A percentile compares a stretch with the other conserved stretches of the same genome.
These are phyloP conservation scores for Fusarium circinatum DNA, from an alignment of 2,329 filamentous ascomycete genomes.

Conservation along the genomic window DNA sequence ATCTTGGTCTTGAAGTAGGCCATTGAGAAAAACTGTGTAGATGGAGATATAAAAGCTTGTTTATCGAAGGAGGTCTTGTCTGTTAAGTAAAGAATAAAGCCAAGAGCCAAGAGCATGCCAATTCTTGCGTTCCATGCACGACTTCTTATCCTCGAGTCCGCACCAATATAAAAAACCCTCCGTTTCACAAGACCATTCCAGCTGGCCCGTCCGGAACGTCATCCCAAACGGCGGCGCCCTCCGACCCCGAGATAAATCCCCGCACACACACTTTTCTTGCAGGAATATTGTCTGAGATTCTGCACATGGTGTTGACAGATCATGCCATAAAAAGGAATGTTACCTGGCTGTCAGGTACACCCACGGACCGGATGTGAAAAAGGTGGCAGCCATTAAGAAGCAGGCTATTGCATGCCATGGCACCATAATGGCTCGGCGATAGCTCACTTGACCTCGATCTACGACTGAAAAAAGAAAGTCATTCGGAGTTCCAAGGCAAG, in stretches of 20 bases:
- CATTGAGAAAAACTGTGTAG: fast-evolving
- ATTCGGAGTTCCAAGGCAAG: not conserved
- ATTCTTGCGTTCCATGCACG: constrained; percentile 3
- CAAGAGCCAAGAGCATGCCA: constrained; percentile 12
- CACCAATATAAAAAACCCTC: not conserved
- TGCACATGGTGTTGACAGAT: constrained; percentile 22
- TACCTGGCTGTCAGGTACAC: constrained; percentile 19
- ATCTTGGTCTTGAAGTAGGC: not conserved
- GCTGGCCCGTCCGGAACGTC: constrained; percentile 25
- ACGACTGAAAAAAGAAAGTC: not conserved
- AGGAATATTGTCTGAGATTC: constrained; percentile 31
- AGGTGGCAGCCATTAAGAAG: constrained; percentile 12
- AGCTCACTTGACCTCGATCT: constrained; percentile 24
- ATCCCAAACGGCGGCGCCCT: constrained; percentile 18
- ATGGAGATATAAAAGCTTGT: not conserved
- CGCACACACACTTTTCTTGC: constrained; percentile 3
- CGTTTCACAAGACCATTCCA: not conserved
- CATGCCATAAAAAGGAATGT: constrained; percentile 31
- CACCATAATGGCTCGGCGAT: constrained; percentile 26
- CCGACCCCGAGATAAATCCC: constrained; percentile 32
- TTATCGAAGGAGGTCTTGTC: not conserved
- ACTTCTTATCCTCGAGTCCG: constrained; percentile 23
- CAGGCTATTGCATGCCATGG: constrained; percentile 29
- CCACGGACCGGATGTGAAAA: constrained; percentile 21
- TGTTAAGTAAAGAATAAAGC: constrained; percentile 1